Evolutionary conservation across 495 filamentous ascomycete species (phyloP), one percentile per base, ranked within the genome.

Genomic region (Opeltia flavorubescens): DNA sequence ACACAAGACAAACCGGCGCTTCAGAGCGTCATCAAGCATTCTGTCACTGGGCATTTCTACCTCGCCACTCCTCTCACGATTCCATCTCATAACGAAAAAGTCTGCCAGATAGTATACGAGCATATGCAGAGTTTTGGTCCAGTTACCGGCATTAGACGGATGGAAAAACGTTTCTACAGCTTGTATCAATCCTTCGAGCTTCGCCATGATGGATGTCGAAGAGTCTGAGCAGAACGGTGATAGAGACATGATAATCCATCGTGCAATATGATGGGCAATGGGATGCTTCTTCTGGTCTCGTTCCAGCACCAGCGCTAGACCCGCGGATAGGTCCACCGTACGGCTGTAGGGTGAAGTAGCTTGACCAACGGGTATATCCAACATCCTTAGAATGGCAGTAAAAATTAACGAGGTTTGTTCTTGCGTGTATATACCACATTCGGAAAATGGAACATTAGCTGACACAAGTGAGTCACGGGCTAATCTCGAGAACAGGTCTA

Each of bases 111-210:
- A 95, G 62, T 84, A 95, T 23, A 93, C 83, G 40, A 99, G 69
- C 57, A 95, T 89, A 0, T 86, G 80, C 15, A 99, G 66, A 41
- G 86, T 86, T 58, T 80, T 86, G 0, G 89, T 95, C 91, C 91
- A 99, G 31, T 59, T 66, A 7, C 91, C 91, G 39, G 91, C 85
- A 60, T 99, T 99, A 9, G 93, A 96, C 15, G 91, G 91, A 53
- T 99, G 91, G 69, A 95, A 99, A 66, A 96, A 99, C 1, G 91
- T 99, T 60, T 99, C 91, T 38, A 96, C 83, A 12, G 86, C 93
- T 58, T 96, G 82, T 52, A 99, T 86, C 31, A 99, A 70, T 6
- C 88, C 91, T 59, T 99, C 93, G 2, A 99, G 76, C 50, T 82
- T 85, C 23, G 81, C 71, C 51, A 98, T 61, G 43, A 94, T 75